These are phyloP conservation scores for Ilex aquifolium DNA, from an alignment of 257 asterid species.

Conservation along the genomic window DNA sequence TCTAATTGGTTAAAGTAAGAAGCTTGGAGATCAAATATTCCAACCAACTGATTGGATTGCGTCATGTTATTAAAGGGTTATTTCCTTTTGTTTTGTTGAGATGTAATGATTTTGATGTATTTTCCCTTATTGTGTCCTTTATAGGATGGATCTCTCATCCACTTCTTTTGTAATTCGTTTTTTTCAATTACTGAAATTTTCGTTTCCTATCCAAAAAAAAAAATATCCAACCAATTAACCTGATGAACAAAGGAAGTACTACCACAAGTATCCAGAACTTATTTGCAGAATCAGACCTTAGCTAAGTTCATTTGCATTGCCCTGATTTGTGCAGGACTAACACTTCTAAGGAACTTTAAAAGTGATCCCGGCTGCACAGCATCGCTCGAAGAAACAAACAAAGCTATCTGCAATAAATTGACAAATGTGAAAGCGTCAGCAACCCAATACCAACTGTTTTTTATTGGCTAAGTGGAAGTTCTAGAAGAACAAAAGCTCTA, in stretches of 20 bases:
- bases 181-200: too few relatives aligned
- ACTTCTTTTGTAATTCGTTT: too few relatives aligned
- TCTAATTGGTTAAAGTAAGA: background rate
- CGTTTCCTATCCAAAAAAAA: background rate
- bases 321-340: conserved; percentile 52
- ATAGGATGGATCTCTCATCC: too few relatives aligned
- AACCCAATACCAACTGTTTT: background rate
- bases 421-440: conserved; percentile 13
- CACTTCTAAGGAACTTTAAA: conserved; percentile 50
- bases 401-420: conserved; percentile 60
- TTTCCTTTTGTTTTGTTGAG: too few relatives aligned
- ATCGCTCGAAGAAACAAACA: conserved; percentile 73
- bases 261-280: background rate
- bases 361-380: conserved; percentile 86
- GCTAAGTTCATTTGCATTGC: conserved; percentile 66
- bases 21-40: too few relatives aligned
- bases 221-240: background rate
- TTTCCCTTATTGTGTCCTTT: too few relatives aligned
- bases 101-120: too few relatives aligned
- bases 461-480: background rate
- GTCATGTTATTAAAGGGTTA: too few relatives aligned
- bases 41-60: too few relatives aligned
- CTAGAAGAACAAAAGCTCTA: background rate
- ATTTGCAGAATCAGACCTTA: conserved; percentile 43
- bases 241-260: background rate